Percentiles rank a stretch among this genome's conserved stretches.
Conservation (phyloP, 805 yeast species). For the Candida dendrica region DNA sequence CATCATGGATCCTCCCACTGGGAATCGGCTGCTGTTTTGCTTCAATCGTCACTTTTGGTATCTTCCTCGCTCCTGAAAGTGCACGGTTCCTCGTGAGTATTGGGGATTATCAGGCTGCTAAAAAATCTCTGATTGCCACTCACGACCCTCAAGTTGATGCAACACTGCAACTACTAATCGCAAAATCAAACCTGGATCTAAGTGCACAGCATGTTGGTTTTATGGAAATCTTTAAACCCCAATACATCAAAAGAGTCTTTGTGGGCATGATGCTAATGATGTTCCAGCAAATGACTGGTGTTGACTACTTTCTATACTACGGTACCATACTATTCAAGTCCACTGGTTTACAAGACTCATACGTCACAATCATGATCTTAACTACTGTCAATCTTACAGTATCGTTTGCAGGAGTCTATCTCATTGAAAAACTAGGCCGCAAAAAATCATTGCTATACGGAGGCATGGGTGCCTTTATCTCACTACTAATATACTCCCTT, state of each 20-base stretch:
- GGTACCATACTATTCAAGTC: conserved; percentile 55
- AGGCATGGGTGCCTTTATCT: conserved; percentile 39
- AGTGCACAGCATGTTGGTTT: conserved; percentile 19
- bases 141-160: conserved; percentile 37
- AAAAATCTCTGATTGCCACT: conserved; percentile 36
- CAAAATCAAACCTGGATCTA: conserved; percentile 14
- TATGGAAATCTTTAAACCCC: conserved; percentile 26
- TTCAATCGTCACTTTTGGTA: conserved; percentile 46
- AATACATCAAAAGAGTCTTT: conserved; percentile 34
- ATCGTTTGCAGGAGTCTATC: conserved; percentile 39
- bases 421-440: conserved; percentile 45
- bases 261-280: conserved; percentile 36
- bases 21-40: conserved; percentile 37
- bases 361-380: conserved; percentile 45
- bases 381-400: conserved; percentile 47
- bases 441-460: conserved; percentile 32
- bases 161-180: conserved; percentile 2
- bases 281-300: conserved; percentile 67
- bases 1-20: conserved; percentile 67
- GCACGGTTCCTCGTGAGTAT: conserved; percentile 51
- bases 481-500: conserved; percentile 44
- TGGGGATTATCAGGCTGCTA: conserved; percentile 46
- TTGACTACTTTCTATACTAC: conserved; percentile 66
- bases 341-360: conserved; percentile 43
- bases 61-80: conserved; percentile 62